Base-by-base conservation (phyloP, 495 filamentous ascomycete genomes). In the Letharia lupina region DNA sequence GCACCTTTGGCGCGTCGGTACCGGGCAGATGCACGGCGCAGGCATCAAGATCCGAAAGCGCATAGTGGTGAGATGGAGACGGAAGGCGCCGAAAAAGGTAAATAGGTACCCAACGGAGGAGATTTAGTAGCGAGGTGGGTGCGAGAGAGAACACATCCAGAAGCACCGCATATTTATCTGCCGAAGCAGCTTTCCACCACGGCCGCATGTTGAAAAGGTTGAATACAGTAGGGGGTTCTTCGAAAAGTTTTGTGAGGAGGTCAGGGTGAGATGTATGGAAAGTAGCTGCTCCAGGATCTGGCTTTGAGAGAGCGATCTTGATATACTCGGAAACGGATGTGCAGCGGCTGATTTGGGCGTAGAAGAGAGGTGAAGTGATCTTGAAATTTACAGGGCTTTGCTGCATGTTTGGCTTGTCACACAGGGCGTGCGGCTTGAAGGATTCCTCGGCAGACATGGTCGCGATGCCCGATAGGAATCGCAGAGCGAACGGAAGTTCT, bases 331-430 rank as follows among this genome's bases (percentile, higher is more conserved):
- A 70, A 37, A 78, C 74, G 68, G 84, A 75, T 11, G 77, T 69
- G 66, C 84, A 83, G 67, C 80, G 75, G 31, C 82, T 79, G 57
- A 88, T 81, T 57, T 80, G 75, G 54, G 81, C 77, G 72, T 88
- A 89, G 70, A 89, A 89, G 2, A 73, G 76, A 2, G 87, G 85
- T 0, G 81, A 85, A 2, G 85, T 73, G 23, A 87, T 72, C 39
- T 79, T 80, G 66, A 88, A 72, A 47, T 81, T 78, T 3, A 85
- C 35, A 18, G 75, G 59, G 16, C 78, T 68, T 59, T 5, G 54
- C 60, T 39, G 42, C n/a, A 5, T 31, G 42, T 9, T 59, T 33
- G n/a, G 63, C 42, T 44, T 65, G 33, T 61, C 45, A 52, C 33
- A 70, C 70, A 12, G 65, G 31, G 45, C 52, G 2, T 66, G 44